Evolutionary conservation across 2,329 filamentous ascomycete species (phyloP), one percentile per base, ranked within the genome.

Genomic region (Geosmithia morbida): DNA sequence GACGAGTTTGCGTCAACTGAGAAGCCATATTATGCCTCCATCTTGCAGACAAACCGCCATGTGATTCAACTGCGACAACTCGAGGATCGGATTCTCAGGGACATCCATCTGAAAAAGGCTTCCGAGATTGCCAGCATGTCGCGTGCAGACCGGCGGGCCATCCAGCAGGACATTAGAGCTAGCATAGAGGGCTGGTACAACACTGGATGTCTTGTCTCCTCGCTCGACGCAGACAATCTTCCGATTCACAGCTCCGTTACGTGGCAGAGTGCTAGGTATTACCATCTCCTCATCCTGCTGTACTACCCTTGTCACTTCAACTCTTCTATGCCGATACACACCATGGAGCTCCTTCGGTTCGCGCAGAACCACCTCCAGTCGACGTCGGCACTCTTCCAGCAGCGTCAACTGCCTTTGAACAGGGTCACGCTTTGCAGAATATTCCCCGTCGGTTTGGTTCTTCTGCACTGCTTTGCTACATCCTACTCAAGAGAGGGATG

Each of bases 181-280:
- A 60, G 66, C 22, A 68, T 71, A 18, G 67, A 70, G 47, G 61
- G 69, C 49, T 70, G 68, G 66, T 70, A 70, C 50, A 68, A 62
- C 48, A 65, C 62, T 30, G 68, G 67, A 1, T 71, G 66, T 44
- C 61, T 70, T 4, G 57, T 70, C 48, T 66, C 64, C 5, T 64
- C 65, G 1, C 58, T 62, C 44, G 66, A 69, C 43, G 57, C 62
- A 2, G 67, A 70, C 51, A 67, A 69, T 45, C 56, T 69, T 2
- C 63, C 67, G 16, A 67, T 70, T 18, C 68, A 70, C 51, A 69
- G 60, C 50, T 66, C 65, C 2, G 61, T 70, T 40, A 64, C 66
- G 2, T 70, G 67, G 67, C 48, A 68, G 16, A 65, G 61, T 20
- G 64, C 64, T 0, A 57, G 66, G 3, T 70, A 69, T 54, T 68